phyloP scores from a whole-genome alignment of 345 rosid species.

The Trapa incisa region DNA sequence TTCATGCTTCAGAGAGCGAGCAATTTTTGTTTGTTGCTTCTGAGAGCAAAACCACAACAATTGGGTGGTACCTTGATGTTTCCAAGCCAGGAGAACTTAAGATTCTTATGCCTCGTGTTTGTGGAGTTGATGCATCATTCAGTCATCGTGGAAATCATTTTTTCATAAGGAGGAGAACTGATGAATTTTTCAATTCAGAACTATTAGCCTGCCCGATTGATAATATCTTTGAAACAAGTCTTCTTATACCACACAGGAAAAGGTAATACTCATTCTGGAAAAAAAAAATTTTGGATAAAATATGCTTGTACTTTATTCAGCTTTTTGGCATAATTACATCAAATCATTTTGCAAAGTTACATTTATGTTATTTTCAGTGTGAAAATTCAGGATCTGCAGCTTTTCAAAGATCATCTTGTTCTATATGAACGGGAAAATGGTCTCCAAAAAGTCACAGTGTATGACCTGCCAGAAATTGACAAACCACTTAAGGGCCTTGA shows the following conservation, averaged over 20 bases:
- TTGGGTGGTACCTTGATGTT: conserved; percentile 49
- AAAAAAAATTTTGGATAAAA: neutral
- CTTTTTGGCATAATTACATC: neutral
- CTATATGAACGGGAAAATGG: conserved; percentile 74
- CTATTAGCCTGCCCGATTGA: conserved; percentile 58
- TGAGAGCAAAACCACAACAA: conserved; percentile 62
- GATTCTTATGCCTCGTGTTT: conserved; percentile 62
- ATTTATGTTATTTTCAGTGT: conserved; percentile 27
- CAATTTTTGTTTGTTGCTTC: conserved; percentile 58
- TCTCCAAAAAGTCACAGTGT: conserved; percentile 45
- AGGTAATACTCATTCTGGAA: conserved; percentile 28
- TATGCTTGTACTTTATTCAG: neutral
- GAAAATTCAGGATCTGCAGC: conserved; percentile 67
- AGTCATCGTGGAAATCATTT: conserved; percentile 86
- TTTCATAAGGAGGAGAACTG: conserved; percentile 60
- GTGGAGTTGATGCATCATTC: conserved; percentile 54
- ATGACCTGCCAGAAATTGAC: conserved; percentile 57
- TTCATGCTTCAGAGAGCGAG: conserved; percentile 65
- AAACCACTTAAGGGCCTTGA: conserved; percentile 56
- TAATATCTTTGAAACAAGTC: conserved; percentile 39
- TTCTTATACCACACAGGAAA: conserved; percentile 72
- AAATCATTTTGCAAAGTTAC: neutral
- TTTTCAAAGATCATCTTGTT: conserved; percentile 67
- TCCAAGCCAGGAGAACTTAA: conserved; percentile 52
- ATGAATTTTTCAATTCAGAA: conserved; percentile 73